phyloP scores from a whole-genome alignment of 2,329 filamentous ascomycete species.

The Monosporascus cannonballus region DNA sequence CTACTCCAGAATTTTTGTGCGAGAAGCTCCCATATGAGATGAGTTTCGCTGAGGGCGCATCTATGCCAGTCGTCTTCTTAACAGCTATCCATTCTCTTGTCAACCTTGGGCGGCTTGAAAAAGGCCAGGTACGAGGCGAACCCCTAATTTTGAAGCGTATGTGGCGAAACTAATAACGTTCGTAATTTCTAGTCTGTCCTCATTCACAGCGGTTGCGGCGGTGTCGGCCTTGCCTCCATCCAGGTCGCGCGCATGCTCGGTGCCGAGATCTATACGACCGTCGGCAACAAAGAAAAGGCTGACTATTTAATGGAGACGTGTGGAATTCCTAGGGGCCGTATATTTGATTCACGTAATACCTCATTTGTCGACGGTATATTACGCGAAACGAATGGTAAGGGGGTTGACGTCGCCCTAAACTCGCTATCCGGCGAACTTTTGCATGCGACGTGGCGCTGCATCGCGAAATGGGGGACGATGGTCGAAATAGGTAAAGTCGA shows the following conservation, averaged over 20 bases:
- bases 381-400: constrained; percentile 9
- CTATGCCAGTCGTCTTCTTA: not conserved
- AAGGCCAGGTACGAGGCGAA: not conserved
- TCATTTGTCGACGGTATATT: constrained; percentile 16
- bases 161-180: too few species aligned
- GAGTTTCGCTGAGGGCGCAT: too few species aligned
- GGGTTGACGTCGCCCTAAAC: constrained; percentile 19
- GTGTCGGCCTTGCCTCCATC: not conserved
- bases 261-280: not conserved
- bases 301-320: constrained; percentile 15
- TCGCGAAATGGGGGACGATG: constrained; percentile 22
- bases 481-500: constrained; percentile 24
- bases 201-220: not conserved
- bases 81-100: not conserved
- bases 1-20: too few species aligned
- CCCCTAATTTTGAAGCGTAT: too few species aligned
- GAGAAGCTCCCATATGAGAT: too few species aligned
- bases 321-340: constrained; percentile 16
- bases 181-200: not conserved
- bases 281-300: constrained; percentile 15
- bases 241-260: not conserved
- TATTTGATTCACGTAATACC: constrained; percentile 16
- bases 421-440: constrained; percentile 16
- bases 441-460: constrained; percentile 19
- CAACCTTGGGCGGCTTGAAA: not conserved